Percentiles rank a stretch among this genome's conserved stretches.
These are phyloP conservation scores for Galerina marginata DNA, from an alignment of 768 basidiomycete species.

Conservation along the genomic window DNA sequence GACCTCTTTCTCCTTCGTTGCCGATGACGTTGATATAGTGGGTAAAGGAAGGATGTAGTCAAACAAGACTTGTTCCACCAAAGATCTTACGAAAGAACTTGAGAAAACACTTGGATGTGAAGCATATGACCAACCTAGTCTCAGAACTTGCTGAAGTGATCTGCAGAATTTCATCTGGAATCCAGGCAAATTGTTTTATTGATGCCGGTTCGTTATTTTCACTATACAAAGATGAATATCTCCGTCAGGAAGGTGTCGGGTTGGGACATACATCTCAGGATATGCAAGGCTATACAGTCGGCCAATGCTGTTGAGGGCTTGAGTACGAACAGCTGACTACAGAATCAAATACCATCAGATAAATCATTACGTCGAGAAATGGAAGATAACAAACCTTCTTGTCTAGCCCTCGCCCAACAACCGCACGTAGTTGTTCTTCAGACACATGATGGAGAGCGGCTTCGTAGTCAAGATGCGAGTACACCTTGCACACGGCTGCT, in stretches of 20 bases:
- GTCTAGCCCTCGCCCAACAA: constrained; percentile 80
- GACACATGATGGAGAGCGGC: constrained; percentile 84
- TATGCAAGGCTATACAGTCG: constrained; percentile 83
- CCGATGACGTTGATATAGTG: constrained; percentile 45
- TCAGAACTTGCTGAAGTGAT: constrained; percentile 58
- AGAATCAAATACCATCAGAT: neutral
- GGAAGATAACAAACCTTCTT: constrained; percentile 67
- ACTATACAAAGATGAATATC: constrained; percentile 43
- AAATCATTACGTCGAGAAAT: neutral
- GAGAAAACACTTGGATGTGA: neutral
- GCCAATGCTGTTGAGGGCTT: constrained; percentile 79
- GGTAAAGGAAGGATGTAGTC: constrained; percentile 87
- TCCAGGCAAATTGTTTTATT: constrained; percentile 88
- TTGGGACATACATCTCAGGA: constrained; percentile 81
- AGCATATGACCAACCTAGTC: constrained; percentile 51
- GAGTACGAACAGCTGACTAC: constrained; percentile 65
- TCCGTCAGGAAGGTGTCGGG: constrained; percentile 3
- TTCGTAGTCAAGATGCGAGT: constrained; percentile 89
- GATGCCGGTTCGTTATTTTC: constrained; percentile 80
- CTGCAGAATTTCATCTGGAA: constrained; percentile 76
- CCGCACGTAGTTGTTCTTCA: constrained; percentile 57
- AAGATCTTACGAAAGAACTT: constrained; percentile 41
- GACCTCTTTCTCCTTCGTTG: constrained; percentile 55
- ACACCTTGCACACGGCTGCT: constrained; percentile 80
- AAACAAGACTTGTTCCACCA: constrained; percentile 71